These are phyloP conservation scores for Solanum chiquidenum DNA, from an alignment of 257 asterid species.

Conservation along the genomic window DNA sequence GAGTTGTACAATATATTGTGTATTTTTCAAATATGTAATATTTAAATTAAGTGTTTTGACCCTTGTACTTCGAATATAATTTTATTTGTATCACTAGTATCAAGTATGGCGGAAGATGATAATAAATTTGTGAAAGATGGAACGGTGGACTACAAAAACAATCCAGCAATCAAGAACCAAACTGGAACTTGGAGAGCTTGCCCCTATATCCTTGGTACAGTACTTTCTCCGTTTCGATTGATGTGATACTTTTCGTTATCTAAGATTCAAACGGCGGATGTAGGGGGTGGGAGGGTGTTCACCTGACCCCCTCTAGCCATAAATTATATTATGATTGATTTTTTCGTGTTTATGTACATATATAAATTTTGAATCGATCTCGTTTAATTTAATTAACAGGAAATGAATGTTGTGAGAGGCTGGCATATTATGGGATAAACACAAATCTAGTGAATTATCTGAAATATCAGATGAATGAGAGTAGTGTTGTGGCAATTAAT, in stretches of 20 bases:
- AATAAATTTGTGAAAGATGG: constrained; percentile 43
- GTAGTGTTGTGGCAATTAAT: constrained; percentile 42
- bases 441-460: constrained; percentile 60
- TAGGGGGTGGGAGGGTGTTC: background rate
- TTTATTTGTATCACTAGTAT: background rate
- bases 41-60: background rate
- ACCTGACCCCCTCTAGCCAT: background rate
- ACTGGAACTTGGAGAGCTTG: constrained; percentile 79
- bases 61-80: background rate
- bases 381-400: constrained; percentile 21
- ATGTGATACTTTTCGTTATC: background rate
- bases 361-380: background rate
- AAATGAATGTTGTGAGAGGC: constrained; percentile 65
- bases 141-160: constrained; percentile 38
- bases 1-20: background rate
- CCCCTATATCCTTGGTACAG: constrained; percentile 55
- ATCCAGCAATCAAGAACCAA: constrained; percentile 37
- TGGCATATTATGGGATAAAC: constrained; percentile 73
- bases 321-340: background rate
- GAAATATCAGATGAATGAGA: constrained; percentile 41
- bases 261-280: no score
- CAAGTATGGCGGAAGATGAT: constrained; percentile 25
- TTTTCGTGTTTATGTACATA: background rate
- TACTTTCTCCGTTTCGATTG: rapidly evolving
- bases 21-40: background rate